Evolutionary conservation across 495 filamentous ascomycete genomes (phyloP), one percentile per base, ranked within the genome.

Genomic region (Paragyromitra xinjiangensis): DNA sequence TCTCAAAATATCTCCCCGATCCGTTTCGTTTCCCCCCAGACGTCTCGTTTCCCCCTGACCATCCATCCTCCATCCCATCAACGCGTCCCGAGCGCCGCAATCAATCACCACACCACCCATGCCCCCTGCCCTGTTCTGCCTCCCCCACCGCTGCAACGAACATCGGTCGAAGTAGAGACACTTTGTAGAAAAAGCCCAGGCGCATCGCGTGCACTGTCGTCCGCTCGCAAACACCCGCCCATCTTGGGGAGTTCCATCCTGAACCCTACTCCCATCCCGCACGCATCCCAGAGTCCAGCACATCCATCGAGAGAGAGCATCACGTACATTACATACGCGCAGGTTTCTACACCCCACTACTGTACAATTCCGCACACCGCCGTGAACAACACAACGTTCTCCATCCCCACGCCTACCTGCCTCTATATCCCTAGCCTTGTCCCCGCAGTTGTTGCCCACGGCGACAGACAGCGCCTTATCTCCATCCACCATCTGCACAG

Each of bases 121-220:
- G 22, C 56, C 65, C 56, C 12, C 37, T 34, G 16, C 12, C 44
- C 42, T 19, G 9, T 9, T n/a, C 19, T 22, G 19, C 22, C 39
- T 14, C 64, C 56, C 56, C 11, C 66, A 71, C 45, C 16, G 64
- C 53, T 69, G 72, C 67, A 76, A 58, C 58, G 58, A 71, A 71
- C 67, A 75, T 69, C 64, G 64, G 72, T 69, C 53, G 72, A 75
- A 75, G 72, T 44, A 71, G 58, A 69, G 65, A 70, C 65, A 61
- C 51, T 73, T 26, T 44, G 45, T 55, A 55, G 37, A 64, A 56
- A 61, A 75, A 59, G 66, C 45, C 66, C 73, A 56, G 73, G 68
- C 73, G 73, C 69, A 73, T 73, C 74, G 74, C 69, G 74, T 77
- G 61, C 74, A 77, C 74, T 77, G 69, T 66, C 74, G 74, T 73